These are phyloP conservation scores for Urtica urens DNA, from an alignment of 306 rosid species.

Conservation along the genomic window DNA sequence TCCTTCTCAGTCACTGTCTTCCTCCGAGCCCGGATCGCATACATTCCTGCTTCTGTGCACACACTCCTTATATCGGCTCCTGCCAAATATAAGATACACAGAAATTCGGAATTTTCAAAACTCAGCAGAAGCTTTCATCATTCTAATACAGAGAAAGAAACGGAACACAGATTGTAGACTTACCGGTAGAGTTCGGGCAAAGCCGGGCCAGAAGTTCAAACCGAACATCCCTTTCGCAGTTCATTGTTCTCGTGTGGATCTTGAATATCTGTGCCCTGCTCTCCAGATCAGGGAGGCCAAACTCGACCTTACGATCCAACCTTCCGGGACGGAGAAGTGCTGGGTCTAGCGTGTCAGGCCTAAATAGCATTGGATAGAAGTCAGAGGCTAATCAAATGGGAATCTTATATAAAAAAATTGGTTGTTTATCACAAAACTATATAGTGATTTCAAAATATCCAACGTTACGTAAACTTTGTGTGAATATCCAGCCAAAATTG, in stretches of 20 bases:
- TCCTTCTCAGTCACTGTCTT: constrained; percentile 97
- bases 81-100: constrained; percentile 18
- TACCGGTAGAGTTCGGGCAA: constrained; percentile 97
- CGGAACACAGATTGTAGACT: background rate
- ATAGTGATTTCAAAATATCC: too few species aligned
- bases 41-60: constrained; percentile 99
- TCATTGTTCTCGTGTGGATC: constrained; percentile 96
- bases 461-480: too few species aligned
- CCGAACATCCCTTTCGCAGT: constrained; percentile 88
- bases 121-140: background rate
- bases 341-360: constrained; percentile 98
- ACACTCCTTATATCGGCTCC: constrained; percentile 98
- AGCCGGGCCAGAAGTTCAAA: constrained; percentile 93
- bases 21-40: constrained; percentile 93
- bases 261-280: constrained; percentile 93
- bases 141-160: background rate
- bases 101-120: constrained; percentile 7
- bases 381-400: background rate
- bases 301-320: constrained; percentile 94
- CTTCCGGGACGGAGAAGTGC: constrained; percentile 93
- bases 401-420: background rate
- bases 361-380: constrained; percentile 19
- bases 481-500: too few species aligned
- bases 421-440: too few species aligned
- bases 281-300: constrained; percentile 97